A percentile compares a stretch with the other conserved stretches of the same genome.
phyloP scores from a whole-genome alignment of 306 rosid species.

The Purshia tridentata region DNA sequence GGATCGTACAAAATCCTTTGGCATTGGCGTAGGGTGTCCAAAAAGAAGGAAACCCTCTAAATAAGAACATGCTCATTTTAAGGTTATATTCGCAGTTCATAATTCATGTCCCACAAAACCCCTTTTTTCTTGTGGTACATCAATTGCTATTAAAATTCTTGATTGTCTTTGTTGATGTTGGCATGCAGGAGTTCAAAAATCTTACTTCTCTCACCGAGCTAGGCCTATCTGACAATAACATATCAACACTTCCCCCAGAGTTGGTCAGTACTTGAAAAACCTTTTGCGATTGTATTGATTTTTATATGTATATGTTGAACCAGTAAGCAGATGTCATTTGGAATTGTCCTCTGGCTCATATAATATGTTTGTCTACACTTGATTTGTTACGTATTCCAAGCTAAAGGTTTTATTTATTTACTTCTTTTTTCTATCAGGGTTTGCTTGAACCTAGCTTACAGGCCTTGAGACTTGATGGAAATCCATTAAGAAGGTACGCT shows the following conservation, averaged over 20 bases:
- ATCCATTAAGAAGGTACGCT: constrained; percentile 88
- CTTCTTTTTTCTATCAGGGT: constrained; percentile 53
- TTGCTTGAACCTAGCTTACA: constrained; percentile 79
- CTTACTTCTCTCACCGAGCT: constrained; percentile 71
- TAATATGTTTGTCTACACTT: not conserved
- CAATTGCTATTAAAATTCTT: constrained; percentile 12
- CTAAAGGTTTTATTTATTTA: not conserved
- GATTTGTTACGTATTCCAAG: constrained; percentile 24
- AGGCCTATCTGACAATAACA: constrained; percentile 78
- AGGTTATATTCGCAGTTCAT: constrained; percentile 11
- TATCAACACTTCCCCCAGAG: constrained; percentile 76
- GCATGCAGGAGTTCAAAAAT: constrained; percentile 65
- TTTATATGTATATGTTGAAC: not conserved
- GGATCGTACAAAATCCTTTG: too few relatives aligned
- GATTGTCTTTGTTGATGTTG: constrained; percentile 22
- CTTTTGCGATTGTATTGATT: constrained; percentile 17
- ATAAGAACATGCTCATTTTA: not conserved
- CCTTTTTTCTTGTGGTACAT: constrained; percentile 6
- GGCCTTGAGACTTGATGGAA: constrained; percentile 78
- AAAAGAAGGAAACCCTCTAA: too few relatives aligned
- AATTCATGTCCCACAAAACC: constrained; percentile 9
- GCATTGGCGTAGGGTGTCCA: too few relatives aligned
- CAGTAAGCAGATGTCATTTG: not conserved
- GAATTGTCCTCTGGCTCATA: not conserved
- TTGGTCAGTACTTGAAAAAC: constrained; percentile 59